Evolutionary conservation across 306 rosid species (phyloP).

Genomic region (Citrullus mucosospermus): DNA sequence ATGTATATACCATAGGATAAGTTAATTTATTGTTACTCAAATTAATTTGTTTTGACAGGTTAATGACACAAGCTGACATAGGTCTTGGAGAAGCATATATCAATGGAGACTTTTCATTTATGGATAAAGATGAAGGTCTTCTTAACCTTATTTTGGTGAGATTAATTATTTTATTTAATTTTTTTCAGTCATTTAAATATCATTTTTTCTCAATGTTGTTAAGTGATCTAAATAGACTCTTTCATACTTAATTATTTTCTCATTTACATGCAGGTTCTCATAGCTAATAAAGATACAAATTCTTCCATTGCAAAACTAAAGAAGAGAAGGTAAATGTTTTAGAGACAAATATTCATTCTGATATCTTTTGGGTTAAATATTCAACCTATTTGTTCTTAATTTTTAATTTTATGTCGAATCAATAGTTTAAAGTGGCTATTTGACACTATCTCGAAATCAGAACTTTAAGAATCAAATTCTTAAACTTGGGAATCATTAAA

Average conservation of each 20-base stretch:
- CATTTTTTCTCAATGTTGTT: not conserved
- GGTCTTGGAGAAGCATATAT: conserved; percentile 88
- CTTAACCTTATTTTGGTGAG: conserved; percentile 52
- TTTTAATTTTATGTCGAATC: too few relatives aligned
- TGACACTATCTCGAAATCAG: too few relatives aligned
- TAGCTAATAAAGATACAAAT: not conserved
- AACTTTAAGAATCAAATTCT: too few relatives aligned
- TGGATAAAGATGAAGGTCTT: conserved; percentile 63
- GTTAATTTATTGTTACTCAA: too few relatives aligned
- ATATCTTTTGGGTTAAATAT: too few relatives aligned
- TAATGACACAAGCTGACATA: conserved; percentile 74
- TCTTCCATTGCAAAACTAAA: not conserved
- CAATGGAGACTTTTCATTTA: conserved; percentile 66
- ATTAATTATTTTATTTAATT: not conserved
- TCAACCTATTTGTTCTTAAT: too few relatives aligned
- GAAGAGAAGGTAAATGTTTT: not conserved
- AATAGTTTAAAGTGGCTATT: too few relatives aligned
- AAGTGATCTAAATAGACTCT: too few relatives aligned
- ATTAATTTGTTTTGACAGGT: conserved; percentile 22
- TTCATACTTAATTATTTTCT: not conserved
- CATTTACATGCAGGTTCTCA: not conserved
- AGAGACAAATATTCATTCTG: too few relatives aligned
- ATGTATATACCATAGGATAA: too few relatives aligned
- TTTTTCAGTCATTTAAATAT: not conserved
- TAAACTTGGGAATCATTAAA: too few relatives aligned